A percentile compares a stretch with the other conserved stretches of the same genome.
phyloP scores from a whole-genome alignment of 441 rosid species.

The Populus hybrid region DNA sequence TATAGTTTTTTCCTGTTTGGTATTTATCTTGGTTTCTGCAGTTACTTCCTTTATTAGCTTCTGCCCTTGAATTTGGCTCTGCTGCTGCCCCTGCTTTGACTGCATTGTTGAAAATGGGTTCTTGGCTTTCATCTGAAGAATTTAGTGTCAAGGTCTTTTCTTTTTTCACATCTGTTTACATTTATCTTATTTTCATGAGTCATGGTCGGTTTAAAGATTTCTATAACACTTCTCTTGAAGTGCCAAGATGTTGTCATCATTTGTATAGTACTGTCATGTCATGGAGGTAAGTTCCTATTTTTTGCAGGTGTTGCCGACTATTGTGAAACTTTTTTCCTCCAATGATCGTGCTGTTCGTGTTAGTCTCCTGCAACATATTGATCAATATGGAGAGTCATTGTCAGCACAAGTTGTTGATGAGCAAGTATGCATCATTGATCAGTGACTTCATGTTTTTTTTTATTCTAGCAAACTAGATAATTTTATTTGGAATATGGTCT shows the following conservation, averaged over 20 bases:
- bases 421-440: slow-evolving; percentile 56
- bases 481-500: background rate
- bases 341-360: slow-evolving; percentile 94
- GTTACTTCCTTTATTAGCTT: slow-evolving; percentile 98
- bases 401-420: slow-evolving; percentile 88
- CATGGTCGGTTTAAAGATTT: background rate
- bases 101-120: slow-evolving; percentile 87
- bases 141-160: slow-evolving; percentile 69
- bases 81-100: slow-evolving; percentile 97
- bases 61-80: slow-evolving; percentile 98
- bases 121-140: slow-evolving; percentile 92
- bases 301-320: slow-evolving; percentile 75
- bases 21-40: slow-evolving; percentile 44
- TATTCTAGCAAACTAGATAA: slow-evolving; percentile 12
- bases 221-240: background rate
- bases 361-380: slow-evolving; percentile 93
- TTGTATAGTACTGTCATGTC: slow-evolving; percentile 1
- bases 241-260: background rate
- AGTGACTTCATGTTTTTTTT: slow-evolving; percentile 11
- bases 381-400: slow-evolving; percentile 92
- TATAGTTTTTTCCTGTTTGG: slow-evolving; percentile 25
- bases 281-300: slow-evolving; percentile 11
- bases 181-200: background rate
- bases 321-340: slow-evolving; percentile 86
- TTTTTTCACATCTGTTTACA: background rate